Base-by-base conservation (phyloP, 306 rosid genomes). In the Glycine tomentella region DNA sequence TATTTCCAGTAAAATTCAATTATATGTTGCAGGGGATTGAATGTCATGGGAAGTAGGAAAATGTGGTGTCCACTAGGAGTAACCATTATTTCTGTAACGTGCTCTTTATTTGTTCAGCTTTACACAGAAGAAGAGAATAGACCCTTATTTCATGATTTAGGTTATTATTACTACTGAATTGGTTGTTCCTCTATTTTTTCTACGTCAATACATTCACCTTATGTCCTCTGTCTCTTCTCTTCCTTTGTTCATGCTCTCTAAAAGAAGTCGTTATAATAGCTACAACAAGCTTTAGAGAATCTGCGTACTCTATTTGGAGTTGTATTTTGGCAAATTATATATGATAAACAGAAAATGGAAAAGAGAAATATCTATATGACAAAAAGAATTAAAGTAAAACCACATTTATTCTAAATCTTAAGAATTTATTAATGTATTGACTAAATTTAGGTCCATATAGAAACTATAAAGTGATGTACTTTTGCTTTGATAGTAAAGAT, bases 1-100 rank as follows among this genome's bases (percentile, higher is more conserved):
- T 76, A 70, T 33, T 85, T 76, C 67, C 81, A 31, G 63, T 73
- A 82, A 68, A 85, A 81, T 83, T 88, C 86, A 81, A 75, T 42
- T 62, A 59, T 73, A 83, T 46, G 66, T 50, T 84, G 81, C 72
- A 76, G 62, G 45, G 81, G 65, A 83, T 73, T 83, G 86, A 86
- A 82, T 83, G 74, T 69, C 81, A 79, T 50, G 52, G 79, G 84
- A 90, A 75, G 83, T 76, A 76, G 57, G 34, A 75, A 77, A 69
- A 31, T 40, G 62, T 40, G 71, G 72, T 78, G n/a, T 52, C 51
- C 33, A n/a, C 53, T 64, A 77, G 77, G 78, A 77, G 40, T 70
- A 75, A 79, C 84, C 79, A 51, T 64, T 76, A 68, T 81, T 82
- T 81, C 67, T 77, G 49, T 81, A 76, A 85, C 42, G 80, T 81